Conservation (phyloP, 805 yeast genomes). For the Candida jianshihensis region DNA sequence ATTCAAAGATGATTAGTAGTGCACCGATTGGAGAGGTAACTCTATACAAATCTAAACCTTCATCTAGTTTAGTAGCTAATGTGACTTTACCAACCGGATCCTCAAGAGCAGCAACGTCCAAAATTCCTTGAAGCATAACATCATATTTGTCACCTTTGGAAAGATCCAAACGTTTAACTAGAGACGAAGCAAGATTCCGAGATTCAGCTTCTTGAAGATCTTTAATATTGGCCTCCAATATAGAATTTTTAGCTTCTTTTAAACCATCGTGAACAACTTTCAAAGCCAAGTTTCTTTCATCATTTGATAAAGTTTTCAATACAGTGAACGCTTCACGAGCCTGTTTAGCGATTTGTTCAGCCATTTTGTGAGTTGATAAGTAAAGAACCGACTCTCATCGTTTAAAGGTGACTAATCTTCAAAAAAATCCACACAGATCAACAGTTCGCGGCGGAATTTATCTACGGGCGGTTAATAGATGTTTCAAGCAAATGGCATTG, state of each 20-base stretch:
- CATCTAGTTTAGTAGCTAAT: slow-evolving; percentile 79
- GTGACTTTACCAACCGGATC: slow-evolving; percentile 93
- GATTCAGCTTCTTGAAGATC: slow-evolving; percentile 68
- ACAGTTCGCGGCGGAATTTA: no score
- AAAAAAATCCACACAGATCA: no score
- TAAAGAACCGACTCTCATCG: no score
- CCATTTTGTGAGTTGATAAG: slow-evolving; percentile 26
- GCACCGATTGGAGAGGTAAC: slow-evolving; percentile 95
- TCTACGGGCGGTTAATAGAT: no score
- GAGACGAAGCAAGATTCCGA: slow-evolving; percentile 57
- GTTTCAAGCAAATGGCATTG: no score
- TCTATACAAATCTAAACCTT: slow-evolving; percentile 75
- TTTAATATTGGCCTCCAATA: slow-evolving; percentile 62
- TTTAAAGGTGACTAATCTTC: neutral
- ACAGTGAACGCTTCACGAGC: slow-evolving; percentile 82
- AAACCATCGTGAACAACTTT: slow-evolving; percentile 67
- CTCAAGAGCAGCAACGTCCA: slow-evolving; percentile 81
- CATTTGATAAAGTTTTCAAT: slow-evolving; percentile 70
- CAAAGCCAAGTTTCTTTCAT: slow-evolving; percentile 67
- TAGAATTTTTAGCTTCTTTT: slow-evolving; percentile 46
- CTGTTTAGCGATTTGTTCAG: slow-evolving; percentile 69
- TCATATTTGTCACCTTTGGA: slow-evolving; percentile 81
- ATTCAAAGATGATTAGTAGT: slow-evolving; percentile 83
- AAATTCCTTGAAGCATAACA: slow-evolving; percentile 87
- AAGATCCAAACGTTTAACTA: slow-evolving; percentile 80